Conservation (phyloP, 2,329 filamentous ascomycete species). For the Arthrobotrys entomopaga region DNA sequence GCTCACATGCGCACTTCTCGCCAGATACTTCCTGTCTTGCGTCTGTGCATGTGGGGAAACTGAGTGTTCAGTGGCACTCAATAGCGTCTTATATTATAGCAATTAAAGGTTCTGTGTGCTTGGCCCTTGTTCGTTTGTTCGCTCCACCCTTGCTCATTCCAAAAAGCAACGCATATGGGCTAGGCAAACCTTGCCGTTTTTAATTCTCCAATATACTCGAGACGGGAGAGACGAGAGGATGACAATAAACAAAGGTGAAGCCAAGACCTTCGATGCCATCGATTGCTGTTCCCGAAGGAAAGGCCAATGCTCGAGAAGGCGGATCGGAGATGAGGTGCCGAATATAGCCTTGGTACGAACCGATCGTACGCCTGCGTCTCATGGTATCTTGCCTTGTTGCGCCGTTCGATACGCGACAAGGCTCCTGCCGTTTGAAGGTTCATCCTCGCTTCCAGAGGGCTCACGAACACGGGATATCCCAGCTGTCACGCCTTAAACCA, state of each 20-base stretch:
- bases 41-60: slow-evolving; percentile 25
- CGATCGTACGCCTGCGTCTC: slow-evolving; percentile 20
- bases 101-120: slow-evolving; percentile 52
- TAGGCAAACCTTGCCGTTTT: slow-evolving; percentile 28
- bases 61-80: slow-evolving; percentile 37
- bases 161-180: slow-evolving; percentile 37
- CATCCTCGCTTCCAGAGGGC: slow-evolving; percentile 41
- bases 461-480: slow-evolving; percentile 41
- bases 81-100: slow-evolving; percentile 53
- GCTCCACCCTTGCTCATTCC: slow-evolving; percentile 30
- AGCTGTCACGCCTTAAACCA: slow-evolving; percentile 26
- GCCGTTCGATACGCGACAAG: slow-evolving; percentile 40
- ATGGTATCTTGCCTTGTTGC: slow-evolving; percentile 38
- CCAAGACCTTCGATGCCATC: background rate
- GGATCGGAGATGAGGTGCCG: slow-evolving; percentile 47
- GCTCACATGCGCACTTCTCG: slow-evolving; percentile 49
- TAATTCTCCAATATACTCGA: slow-evolving; percentile 32
- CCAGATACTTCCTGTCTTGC: slow-evolving; percentile 42
- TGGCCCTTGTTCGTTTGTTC: slow-evolving; percentile 36
- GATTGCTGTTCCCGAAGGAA: slow-evolving; percentile 13
- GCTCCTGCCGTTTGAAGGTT: slow-evolving; percentile 44
- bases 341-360: slow-evolving; percentile 27
- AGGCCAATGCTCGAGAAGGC: slow-evolving; percentile 26
- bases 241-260: background rate
- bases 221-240: slow-evolving; percentile 17